Evolutionary conservation across 2,329 filamentous ascomycete genomes (phyloP).

Genomic region (Chalaropsis thielavioides): DNA sequence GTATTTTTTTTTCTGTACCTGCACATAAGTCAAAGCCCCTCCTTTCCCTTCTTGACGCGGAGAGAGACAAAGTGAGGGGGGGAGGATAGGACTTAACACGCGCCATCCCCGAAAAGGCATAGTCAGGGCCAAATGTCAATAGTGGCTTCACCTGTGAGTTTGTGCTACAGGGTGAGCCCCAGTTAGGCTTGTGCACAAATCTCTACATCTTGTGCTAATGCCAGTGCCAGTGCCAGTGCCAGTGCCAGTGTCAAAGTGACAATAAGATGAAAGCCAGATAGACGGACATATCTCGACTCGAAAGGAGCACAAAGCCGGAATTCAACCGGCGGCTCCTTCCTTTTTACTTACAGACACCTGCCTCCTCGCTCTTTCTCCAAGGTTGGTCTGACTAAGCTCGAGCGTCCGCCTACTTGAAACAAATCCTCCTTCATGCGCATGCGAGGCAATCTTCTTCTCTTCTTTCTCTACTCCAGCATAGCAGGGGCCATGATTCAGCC

Average conservation of each 20-base stretch:
- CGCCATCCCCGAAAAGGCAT: neutral
- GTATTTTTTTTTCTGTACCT: neutral
- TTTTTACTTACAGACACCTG: neutral
- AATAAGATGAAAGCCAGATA: neutral
- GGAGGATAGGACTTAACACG: too few species aligned
- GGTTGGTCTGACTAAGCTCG: neutral
- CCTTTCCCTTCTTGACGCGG: neutral
- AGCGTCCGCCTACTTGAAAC: neutral
- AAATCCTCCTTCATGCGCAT: neutral
- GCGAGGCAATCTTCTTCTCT: neutral
- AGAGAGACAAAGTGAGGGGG: neutral
- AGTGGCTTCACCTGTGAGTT: neutral
- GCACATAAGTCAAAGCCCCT: neutral
- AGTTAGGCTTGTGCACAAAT: conserved; percentile 1
- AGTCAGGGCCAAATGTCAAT: conserved; percentile 3
- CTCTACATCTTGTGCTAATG: neutral
- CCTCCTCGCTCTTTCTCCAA: neutral
- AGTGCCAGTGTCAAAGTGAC: neutral
- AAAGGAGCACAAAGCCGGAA: neutral
- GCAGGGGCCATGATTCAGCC: neutral
- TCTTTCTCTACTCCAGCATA: neutral
- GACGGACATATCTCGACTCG: neutral
- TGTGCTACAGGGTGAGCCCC: neutral
- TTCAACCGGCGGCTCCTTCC: neutral
- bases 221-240: neutral